Evolutionary conservation across 2,329 filamentous ascomycete genomes (phyloP).

Genomic region (Clonostachys rhizophaga): DNA sequence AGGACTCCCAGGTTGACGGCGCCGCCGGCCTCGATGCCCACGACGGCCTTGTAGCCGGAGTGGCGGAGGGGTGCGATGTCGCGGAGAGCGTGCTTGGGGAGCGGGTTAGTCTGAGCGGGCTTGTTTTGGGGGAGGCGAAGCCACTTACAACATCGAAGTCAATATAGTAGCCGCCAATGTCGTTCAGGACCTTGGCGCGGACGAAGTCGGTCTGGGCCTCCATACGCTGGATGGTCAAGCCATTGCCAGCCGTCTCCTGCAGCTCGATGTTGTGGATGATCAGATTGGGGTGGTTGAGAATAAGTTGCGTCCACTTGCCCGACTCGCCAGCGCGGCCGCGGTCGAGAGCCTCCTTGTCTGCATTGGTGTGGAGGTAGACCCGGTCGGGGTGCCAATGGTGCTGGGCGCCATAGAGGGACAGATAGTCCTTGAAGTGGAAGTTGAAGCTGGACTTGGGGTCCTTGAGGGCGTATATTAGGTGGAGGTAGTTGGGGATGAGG

Average conservation of each 20-base stretch:
- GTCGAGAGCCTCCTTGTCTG: not conserved
- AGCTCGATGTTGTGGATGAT: constrained; percentile 23
- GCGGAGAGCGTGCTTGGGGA: constrained; percentile 3
- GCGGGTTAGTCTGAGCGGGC: too few species aligned
- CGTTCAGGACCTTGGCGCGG: constrained; percentile 9
- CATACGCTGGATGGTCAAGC: constrained; percentile 5
- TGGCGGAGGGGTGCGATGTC: constrained; percentile 6
- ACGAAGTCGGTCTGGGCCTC: constrained; percentile 13
- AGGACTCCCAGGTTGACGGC: constrained; percentile 13
- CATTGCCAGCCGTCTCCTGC: constrained; percentile 7
- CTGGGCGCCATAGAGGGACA: not conserved
- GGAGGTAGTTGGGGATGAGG: not conserved
- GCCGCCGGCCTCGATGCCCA: constrained; percentile 7
- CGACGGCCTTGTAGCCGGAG: constrained; percentile 9
- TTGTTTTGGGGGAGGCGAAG: too few species aligned
- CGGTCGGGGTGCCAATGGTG: not conserved
- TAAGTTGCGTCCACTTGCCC: not conserved
- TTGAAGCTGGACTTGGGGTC: not conserved
- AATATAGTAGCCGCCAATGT: constrained; percentile 12
- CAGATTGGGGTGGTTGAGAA: not conserved
- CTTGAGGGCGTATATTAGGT: not conserved
- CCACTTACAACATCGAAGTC: constrained; percentile 9
- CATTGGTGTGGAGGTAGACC: not conserved
- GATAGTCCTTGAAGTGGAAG: not conserved
- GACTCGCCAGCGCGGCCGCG: not conserved